Evolutionary conservation across 352 stramenopile genomes (phyloP).

Genomic region (Aphanomyces invadans): DNA sequence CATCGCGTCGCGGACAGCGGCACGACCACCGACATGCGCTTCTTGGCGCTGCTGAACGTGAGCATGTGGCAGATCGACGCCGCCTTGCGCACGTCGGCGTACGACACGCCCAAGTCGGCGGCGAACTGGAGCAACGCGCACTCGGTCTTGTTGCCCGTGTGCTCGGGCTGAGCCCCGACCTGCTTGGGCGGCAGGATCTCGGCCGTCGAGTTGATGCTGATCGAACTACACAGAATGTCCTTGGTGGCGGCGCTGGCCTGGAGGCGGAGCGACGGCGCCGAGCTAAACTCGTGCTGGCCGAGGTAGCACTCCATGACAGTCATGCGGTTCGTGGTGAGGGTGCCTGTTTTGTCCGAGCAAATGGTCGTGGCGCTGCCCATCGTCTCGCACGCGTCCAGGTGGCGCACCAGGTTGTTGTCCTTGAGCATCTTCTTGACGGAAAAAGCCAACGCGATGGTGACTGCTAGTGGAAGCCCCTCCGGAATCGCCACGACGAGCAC

Average conservation of each 20-base stretch:
- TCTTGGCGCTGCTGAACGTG: constrained; percentile 58
- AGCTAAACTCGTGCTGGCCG: constrained; percentile 41
- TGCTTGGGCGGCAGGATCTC: constrained; percentile 47
- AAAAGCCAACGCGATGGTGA: constrained; percentile 95
- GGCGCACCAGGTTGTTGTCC: constrained; percentile 85
- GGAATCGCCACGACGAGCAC: constrained; percentile 96
- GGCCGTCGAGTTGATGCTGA: constrained; percentile 51
- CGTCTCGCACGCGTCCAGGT: constrained; percentile 86
- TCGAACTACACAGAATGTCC: constrained; percentile 36
- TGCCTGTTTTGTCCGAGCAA: constrained; percentile 97
- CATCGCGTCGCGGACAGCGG: constrained; percentile 35
- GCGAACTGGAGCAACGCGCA: constrained; percentile 51
- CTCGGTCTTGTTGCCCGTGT: constrained; percentile 66
- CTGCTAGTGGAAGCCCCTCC: constrained; percentile 94
- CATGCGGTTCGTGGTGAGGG: constrained; percentile 95
- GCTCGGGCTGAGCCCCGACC: constrained; percentile 38
- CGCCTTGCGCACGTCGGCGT: constrained; percentile 27
- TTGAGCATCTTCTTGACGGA: constrained; percentile 90
- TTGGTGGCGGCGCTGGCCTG: constrained; percentile 29
- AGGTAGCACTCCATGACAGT: constrained; percentile 84
- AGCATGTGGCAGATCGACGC: constrained; percentile 44
- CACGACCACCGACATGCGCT: constrained; percentile 62
- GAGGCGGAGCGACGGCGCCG: constrained; percentile 27
- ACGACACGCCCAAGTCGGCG: constrained; percentile 42
- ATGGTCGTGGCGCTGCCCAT: constrained; percentile 94